Evolutionary conservation across 2,329 filamentous ascomycete genomes (phyloP).

Genomic region (Dothistroma septosporum): DNA sequence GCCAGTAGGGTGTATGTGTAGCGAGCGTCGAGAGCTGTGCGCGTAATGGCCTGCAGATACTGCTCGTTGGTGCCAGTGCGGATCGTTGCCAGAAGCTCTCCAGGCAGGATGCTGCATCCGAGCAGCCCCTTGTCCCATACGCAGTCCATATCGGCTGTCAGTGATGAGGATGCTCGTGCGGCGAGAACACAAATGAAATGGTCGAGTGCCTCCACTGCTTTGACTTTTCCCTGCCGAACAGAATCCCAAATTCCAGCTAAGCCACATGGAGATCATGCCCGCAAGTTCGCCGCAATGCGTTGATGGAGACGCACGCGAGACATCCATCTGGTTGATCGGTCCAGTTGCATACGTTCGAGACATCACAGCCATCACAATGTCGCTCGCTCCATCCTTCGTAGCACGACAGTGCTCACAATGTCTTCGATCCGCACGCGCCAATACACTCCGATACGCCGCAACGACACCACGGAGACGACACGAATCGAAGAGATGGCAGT

Average conservation of each 20-base stretch:
- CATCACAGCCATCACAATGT: constrained; percentile 34
- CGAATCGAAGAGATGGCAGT: constrained; percentile 73
- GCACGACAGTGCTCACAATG: constrained; percentile 43
- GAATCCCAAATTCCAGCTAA: neutral
- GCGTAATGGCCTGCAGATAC: constrained; percentile 68
- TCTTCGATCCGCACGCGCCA: constrained; percentile 26
- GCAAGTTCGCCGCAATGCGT: neutral
- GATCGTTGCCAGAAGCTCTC: constrained; percentile 65
- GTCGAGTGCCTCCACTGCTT: neutral
- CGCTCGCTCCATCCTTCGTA: constrained; percentile 42
- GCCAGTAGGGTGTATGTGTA: constrained; percentile 70
- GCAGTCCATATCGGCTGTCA: constrained; percentile 27
- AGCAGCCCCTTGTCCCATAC: constrained; percentile 29
- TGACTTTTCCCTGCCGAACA: neutral
- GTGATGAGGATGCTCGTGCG: neutral
- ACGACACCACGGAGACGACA: constrained; percentile 23
- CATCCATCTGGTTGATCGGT: neutral
- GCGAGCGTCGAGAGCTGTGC: constrained; percentile 63
- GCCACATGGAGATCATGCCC: neutral
- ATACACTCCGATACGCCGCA: constrained; percentile 26
- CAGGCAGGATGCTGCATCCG: constrained; percentile 55
- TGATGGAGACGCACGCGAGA: constrained; percentile 9
- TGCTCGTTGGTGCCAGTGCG: constrained; percentile 55
- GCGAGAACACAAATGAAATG: neutral
- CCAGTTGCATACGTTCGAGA: constrained; percentile 5